Evolutionary conservation across 768 basidiomycete genomes (phyloP).

Genomic region (Boletus coccyginus): DNA sequence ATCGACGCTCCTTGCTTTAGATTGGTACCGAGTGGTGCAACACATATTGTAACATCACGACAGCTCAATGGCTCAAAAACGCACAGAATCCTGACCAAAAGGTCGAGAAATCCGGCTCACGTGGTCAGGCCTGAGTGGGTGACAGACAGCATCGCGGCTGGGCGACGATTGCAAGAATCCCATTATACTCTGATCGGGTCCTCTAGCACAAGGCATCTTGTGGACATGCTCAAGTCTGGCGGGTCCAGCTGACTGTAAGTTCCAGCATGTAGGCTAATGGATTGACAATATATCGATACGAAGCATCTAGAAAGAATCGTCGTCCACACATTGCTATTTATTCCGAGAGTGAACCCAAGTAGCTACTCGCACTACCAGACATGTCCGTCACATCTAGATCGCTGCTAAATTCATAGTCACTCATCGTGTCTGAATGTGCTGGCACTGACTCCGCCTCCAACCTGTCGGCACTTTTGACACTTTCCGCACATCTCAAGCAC

Average conservation of each 20-base stretch:
- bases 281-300: constrained; percentile 9
- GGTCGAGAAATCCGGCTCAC: constrained; percentile 46
- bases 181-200: constrained; percentile 50
- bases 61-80: constrained; percentile 70
- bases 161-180: constrained; percentile 59
- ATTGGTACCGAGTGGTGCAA: constrained; percentile 56
- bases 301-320: background rate
- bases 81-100: constrained; percentile 56
- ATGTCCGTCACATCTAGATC: constrained; percentile 46
- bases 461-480: constrained; percentile 63
- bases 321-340: constrained; percentile 4
- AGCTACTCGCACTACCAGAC: constrained; percentile 48
- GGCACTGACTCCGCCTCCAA: constrained; percentile 29
- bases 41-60: constrained; percentile 77
- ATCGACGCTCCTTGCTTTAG: constrained; percentile 32
- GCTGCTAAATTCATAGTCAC: constrained; percentile 61
- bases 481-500: constrained; percentile 76
- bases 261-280: background rate
- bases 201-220: constrained; percentile 35
- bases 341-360: constrained; percentile 35
- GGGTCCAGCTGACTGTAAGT: constrained; percentile 6
- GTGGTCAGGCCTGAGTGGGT: constrained; percentile 80
- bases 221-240: constrained; percentile 36
- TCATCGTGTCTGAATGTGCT: constrained; percentile 32
- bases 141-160: constrained; percentile 59